A percentile compares a stretch with the other conserved stretches of the same genome.
Conservation (phyloP, 768 basidiomycete genomes). For the Tylopilus rubrobrunneus region DNA sequence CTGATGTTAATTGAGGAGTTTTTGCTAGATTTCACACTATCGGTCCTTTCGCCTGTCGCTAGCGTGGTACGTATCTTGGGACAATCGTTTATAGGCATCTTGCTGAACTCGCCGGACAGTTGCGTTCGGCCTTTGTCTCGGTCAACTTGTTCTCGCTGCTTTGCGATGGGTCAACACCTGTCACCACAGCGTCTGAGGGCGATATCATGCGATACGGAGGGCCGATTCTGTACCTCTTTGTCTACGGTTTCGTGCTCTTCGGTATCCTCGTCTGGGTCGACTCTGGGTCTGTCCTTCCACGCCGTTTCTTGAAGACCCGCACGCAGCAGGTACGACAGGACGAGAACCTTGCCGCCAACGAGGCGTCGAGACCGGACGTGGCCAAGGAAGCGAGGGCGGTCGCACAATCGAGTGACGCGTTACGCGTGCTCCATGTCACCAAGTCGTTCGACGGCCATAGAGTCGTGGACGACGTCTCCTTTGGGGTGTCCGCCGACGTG, state of each 20-base stretch:
- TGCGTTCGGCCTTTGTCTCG: slow-evolving; percentile 69
- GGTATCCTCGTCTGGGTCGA: slow-evolving; percentile 67
- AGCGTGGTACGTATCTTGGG: slow-evolving; percentile 49
- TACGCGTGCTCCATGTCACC: too few species aligned
- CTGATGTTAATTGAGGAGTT: not conserved
- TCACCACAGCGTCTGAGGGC: slow-evolving; percentile 43
- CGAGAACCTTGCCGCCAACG: slow-evolving; percentile 11
- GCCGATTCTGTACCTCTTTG: slow-evolving; percentile 69
- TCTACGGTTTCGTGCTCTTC: slow-evolving; percentile 56
- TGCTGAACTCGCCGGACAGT: slow-evolving; percentile 32
- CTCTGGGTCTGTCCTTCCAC: slow-evolving; percentile 55
- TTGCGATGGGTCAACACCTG: slow-evolving; percentile 51
- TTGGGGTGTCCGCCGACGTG: too few species aligned
- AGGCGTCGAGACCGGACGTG: slow-evolving; percentile 35
- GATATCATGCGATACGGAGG: slow-evolving; percentile 63
- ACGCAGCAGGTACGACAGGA: slow-evolving; percentile 12
- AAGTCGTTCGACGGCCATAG: too few species aligned
- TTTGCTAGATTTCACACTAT: slow-evolving; percentile 57
- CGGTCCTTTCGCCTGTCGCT: slow-evolving; percentile 65
- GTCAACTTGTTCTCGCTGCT: slow-evolving; percentile 74
- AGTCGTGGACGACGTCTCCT: too few species aligned
- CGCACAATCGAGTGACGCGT: too few species aligned
- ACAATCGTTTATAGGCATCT: not conserved
- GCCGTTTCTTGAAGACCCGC: slow-evolving; percentile 29
- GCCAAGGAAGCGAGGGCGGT: too few species aligned